Evolutionary conservation across 768 basidiomycete species (phyloP).

Genomic region (Termitomyces sp.): DNA sequence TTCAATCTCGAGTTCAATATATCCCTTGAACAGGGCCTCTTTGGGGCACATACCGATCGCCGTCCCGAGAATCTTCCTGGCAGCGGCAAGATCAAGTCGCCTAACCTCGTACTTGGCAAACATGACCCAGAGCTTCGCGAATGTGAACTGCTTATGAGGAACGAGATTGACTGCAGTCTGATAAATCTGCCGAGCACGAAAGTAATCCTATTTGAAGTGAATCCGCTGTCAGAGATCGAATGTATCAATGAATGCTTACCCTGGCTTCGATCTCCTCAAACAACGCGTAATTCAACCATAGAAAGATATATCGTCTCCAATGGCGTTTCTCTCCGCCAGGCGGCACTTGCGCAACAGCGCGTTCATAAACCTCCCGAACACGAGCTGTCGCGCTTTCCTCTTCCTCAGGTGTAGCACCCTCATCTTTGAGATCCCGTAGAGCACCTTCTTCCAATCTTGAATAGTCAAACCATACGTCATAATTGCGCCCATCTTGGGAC

Average conservation of each 20-base stretch:
- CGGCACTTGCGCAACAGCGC: constrained; percentile 93
- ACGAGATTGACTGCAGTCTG: constrained; percentile 85
- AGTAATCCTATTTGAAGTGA: constrained; percentile 58
- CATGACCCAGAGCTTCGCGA: constrained; percentile 94
- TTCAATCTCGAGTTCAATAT: constrained; percentile 91
- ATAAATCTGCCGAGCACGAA: constrained; percentile 86
- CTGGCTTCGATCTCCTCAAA: constrained; percentile 97
- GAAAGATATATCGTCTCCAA: constrained; percentile 86
- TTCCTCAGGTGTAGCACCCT: constrained; percentile 72
- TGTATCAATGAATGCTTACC: constrained; percentile 37
- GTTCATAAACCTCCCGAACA: constrained; percentile 92
- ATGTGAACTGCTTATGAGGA: constrained; percentile 96
- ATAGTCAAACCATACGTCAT: constrained; percentile 99
- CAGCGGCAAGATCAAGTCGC: constrained; percentile 74
- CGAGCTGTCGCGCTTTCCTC: constrained; percentile 57
- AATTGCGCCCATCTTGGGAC: constrained; percentile 86
- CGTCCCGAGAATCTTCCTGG: constrained; percentile 85
- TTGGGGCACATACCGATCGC: constrained; percentile 97
- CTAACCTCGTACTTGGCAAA: constrained; percentile 93
- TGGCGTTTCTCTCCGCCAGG: constrained; percentile 91
- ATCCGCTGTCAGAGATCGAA: not conserved
- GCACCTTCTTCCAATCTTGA: constrained; percentile 91
- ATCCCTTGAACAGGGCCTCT: constrained; percentile 92
- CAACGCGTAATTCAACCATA: constrained; percentile 94
- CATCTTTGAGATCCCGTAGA: constrained; percentile 67